Base-by-base conservation (phyloP, 2,329 filamentous ascomycete genomes). In the Myriosclerotinia scirpicola region DNA sequence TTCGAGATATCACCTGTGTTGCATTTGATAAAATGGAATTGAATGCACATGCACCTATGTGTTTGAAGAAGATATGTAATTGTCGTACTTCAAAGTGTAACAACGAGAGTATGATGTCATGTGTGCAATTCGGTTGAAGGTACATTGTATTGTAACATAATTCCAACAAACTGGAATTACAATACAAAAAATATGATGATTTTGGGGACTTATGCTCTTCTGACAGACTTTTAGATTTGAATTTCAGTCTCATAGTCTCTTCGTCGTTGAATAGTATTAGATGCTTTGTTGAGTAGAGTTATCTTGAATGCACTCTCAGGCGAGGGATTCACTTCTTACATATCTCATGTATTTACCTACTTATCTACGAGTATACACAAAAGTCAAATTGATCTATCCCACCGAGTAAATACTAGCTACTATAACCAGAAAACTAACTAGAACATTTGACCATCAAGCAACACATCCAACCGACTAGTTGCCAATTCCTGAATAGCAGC, bases 401-500 rank as follows among this genome's bases (percentile, higher is more conserved):
- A 11, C 4, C 12, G 7, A 12, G 17, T 3, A 5, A 5, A 38
- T 60, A 22, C 46, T 15, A 60, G 3, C 14, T 38, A 5, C 12
- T 20, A 15, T 12, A 36, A 26, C 14, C 22, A 50, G 38, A 3
- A 20, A 11, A 30, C 26, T 9, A 20, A 26, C 17, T 63, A 65
- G 26, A 67, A 67, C 9, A 68, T 56, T 20, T 59, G 30, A 50
- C 48, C 62, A 65, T 69, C 68, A 40, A 71, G 60, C 54, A 71
- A 62, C 22, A 67, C 40, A 15, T 66, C 64, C 26, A 56, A 58
- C 22, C 44, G 42, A n/a, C 56, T 48, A 8, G 22, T 46, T 11
- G 64, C 63, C 42, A 73, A 65, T 60, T 72, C 70, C 46, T 72
- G 59, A 38, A 76, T 71, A 15, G 65, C 64, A 15, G 36, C 64